phyloP scores from a whole-genome alignment of 108 stramenopile genomes.

The Skeletonema marinoi region DNA sequence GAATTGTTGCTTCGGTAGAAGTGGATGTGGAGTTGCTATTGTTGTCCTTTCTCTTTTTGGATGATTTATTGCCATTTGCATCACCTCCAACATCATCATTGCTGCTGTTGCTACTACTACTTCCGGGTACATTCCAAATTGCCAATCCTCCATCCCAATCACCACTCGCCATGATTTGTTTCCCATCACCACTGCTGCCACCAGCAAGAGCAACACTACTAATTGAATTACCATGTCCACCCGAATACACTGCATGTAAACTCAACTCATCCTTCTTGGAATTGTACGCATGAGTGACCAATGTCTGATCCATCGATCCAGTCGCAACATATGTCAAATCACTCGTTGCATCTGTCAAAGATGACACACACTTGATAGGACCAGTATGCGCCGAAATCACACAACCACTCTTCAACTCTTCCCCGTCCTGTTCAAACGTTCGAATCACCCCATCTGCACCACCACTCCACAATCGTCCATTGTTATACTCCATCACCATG shows the following conservation, averaged over 20 bases:
- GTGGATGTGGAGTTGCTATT: neutral
- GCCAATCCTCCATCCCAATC: slow-evolving; percentile 78
- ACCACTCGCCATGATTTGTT: slow-evolving; percentile 65
- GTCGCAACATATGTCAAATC: slow-evolving; percentile 56
- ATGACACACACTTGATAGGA: slow-evolving; percentile 71
- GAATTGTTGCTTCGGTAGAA: slow-evolving; percentile 14
- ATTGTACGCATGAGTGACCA: slow-evolving; percentile 52
- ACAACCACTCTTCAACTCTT: slow-evolving; percentile 1
- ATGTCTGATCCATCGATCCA: slow-evolving; percentile 82
- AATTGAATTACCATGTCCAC: slow-evolving; percentile 58
- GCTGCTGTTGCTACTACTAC: neutral
- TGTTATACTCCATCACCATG: slow-evolving; percentile 45
- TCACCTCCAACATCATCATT: slow-evolving; percentile 9
- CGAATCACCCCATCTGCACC: slow-evolving; percentile 76
- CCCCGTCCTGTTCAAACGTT: slow-evolving; percentile 17
- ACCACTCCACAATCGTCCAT: slow-evolving; percentile 31
- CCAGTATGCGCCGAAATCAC: slow-evolving; percentile 55
- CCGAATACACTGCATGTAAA: slow-evolving; percentile 43
- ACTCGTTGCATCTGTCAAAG: neutral
- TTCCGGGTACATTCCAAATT: slow-evolving; percentile 60
- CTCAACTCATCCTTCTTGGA: slow-evolving; percentile 8
- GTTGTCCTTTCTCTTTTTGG: slow-evolving; percentile 11
- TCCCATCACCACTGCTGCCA: neutral
- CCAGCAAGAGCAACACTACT: slow-evolving; percentile 40
- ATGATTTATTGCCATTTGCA: slow-evolving; percentile 6